Evolutionary conservation across 257 asterid species (phyloP).

Genomic region (Przewalskia tangutica): DNA sequence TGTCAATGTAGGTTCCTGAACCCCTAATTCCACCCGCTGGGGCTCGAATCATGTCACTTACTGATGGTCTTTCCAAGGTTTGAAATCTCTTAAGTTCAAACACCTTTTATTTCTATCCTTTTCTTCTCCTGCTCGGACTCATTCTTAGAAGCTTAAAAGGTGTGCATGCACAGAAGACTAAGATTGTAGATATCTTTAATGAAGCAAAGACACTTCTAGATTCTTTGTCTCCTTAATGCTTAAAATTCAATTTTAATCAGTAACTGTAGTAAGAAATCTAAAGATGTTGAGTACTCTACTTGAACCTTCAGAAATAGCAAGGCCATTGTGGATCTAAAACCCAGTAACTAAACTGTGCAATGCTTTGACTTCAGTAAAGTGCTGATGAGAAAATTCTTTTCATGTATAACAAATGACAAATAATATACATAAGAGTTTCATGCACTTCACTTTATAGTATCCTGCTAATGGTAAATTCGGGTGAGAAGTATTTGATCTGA

Average conservation of each 20-base stretch:
- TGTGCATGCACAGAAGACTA: neutral
- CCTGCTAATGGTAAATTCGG: neutral
- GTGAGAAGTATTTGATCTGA: neutral
- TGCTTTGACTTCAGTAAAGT: neutral
- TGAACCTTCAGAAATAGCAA: neutral
- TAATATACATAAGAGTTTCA: neutral
- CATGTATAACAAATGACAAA: neutral
- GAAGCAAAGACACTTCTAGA: neutral
- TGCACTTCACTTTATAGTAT: neutral
- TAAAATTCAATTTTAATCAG: neutral
- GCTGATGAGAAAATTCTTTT: neutral
- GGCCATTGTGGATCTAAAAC: neutral
- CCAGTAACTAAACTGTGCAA: neutral
- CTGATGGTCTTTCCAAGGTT: constrained; percentile 98
- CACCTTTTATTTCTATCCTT: neutral
- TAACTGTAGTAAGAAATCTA: neutral
- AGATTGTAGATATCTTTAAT: neutral
- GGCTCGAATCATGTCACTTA: constrained; percentile 99
- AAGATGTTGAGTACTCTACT: neutral
- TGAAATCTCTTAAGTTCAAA: constrained; percentile 8
- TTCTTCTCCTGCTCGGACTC: neutral
- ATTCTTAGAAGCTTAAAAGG: neutral
- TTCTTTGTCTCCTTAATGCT: neutral
- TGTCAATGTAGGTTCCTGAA: constrained; percentile 71
- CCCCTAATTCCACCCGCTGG: constrained; percentile 94